phyloP scores from a whole-genome alignment of 2,329 filamentous ascomycete genomes.

The Orbilia blumenaviensis region DNA sequence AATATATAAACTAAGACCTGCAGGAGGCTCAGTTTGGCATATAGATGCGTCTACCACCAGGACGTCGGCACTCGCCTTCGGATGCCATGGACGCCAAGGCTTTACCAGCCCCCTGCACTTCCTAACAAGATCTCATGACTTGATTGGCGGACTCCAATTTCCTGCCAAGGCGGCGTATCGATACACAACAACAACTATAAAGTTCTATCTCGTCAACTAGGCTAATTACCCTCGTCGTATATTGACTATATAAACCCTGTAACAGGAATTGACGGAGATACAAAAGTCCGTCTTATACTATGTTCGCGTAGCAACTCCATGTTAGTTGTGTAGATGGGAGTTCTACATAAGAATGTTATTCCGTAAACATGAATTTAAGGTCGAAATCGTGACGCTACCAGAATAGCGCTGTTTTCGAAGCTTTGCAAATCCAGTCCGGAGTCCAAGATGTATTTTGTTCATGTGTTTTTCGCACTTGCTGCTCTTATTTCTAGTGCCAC shows the following conservation, averaged over 20 bases:
- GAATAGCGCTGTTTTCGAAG: too few relatives aligned
- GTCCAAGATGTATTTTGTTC: constrained; percentile 7
- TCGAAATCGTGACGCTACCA: neutral
- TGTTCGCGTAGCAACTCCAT: neutral
- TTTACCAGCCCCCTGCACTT: neutral
- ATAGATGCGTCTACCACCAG: neutral
- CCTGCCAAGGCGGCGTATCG: constrained; percentile 37
- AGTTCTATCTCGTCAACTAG: constrained; percentile 16
- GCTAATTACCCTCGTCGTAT: constrained; percentile 22
- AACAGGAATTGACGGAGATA: constrained; percentile 24
- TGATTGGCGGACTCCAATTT: constrained; percentile 30
- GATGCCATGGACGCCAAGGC: constrained; percentile 1
- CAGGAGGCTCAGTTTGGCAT: neutral
- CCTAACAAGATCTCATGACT: neutral
- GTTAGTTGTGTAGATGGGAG: neutral
- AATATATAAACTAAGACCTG: neutral
- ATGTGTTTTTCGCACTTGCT: neutral
- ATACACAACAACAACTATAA: neutral
- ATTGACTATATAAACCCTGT: neutral
- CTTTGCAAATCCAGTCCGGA: too few relatives aligned
- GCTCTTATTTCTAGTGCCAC: constrained; percentile 8
- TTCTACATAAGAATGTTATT: neutral
- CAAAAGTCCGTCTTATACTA: constrained; percentile 33
- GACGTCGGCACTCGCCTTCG: constrained; percentile 12
- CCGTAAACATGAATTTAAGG: neutral